Conservation (phyloP, 2,329 filamentous ascomycete species). For the Xylariales sp. region DNA sequence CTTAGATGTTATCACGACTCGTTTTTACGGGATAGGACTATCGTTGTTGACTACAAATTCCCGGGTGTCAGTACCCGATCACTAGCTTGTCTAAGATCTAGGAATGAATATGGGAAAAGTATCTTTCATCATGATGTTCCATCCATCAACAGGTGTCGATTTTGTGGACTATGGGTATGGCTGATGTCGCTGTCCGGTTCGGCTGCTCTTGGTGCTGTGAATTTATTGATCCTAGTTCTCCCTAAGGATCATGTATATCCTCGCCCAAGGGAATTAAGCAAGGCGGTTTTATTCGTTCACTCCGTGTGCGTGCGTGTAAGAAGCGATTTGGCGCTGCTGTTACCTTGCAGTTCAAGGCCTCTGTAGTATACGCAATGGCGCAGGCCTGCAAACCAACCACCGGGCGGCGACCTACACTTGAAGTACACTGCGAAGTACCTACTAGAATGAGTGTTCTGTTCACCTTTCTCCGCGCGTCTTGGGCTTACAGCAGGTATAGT, state of each 20-base stretch:
- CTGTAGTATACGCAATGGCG: conserved; percentile 27
- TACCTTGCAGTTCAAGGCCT: conserved; percentile 33
- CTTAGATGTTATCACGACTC: conserved; percentile 3
- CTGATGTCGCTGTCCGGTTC: conserved; percentile 30
- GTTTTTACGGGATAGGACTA: conserved; percentile 3
- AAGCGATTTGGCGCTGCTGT: conserved; percentile 24
- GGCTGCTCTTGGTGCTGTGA: conserved; percentile 12
- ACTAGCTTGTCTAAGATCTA: background rate
- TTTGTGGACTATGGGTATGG: conserved; percentile 12
- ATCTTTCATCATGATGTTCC: conserved; percentile 11
- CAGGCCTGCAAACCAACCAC: conserved; percentile 26
- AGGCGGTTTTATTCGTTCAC: conserved; percentile 23
- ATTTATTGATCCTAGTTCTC: background rate
- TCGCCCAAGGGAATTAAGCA: conserved; percentile 26
- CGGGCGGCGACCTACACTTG: conserved; percentile 9
- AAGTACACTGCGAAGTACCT: conserved; percentile 14
- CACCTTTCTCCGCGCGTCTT: conserved; percentile 20
- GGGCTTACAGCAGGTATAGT: conserved; percentile 13
- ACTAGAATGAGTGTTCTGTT: conserved; percentile 5
- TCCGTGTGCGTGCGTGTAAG: conserved; percentile 6
- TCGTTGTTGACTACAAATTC: background rate
- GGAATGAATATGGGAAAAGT: conserved; percentile 6
- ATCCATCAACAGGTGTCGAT: conserved; percentile 1
- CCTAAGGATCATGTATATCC: conserved; percentile 26
- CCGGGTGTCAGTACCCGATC: background rate